phyloP scores from a whole-genome alignment of 2,329 filamentous ascomycete species.

The Arthrobotrys sphaeroides region DNA sequence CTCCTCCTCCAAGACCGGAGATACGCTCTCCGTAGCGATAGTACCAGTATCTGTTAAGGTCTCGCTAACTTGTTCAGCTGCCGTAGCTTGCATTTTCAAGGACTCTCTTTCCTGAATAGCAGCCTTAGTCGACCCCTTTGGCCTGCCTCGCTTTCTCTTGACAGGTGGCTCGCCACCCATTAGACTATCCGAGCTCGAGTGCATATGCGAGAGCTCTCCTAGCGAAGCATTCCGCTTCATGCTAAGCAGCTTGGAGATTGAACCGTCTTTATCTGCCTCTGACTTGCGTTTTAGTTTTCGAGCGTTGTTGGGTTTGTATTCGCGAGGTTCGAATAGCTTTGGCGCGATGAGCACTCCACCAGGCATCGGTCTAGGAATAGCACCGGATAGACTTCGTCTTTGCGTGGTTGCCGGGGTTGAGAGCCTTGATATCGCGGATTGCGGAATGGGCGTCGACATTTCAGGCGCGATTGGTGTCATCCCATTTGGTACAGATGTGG shows the following conservation, averaged over 20 bases:
- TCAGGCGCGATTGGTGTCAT: conserved; percentile 29
- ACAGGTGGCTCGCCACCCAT: conserved; percentile 46
- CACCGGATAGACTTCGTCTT: conserved; percentile 49
- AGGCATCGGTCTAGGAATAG: conserved; percentile 30
- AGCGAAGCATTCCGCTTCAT: conserved; percentile 45
- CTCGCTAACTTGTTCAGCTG: conserved; percentile 51
- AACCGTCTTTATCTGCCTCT: conserved; percentile 49
- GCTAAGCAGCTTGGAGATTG: conserved; percentile 27
- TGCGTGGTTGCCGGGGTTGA: conserved; percentile 29
- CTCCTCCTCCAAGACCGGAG: conserved; percentile 47
- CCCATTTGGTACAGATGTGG: conserved; percentile 25
- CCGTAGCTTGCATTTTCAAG: conserved; percentile 50
- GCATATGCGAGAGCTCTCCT: conserved; percentile 36
- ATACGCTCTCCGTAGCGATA: conserved; percentile 44
- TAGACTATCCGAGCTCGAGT: conserved; percentile 14
- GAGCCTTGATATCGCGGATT: conserved; percentile 17
- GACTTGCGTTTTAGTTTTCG: conserved; percentile 52
- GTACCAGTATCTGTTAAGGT: conserved; percentile 41
- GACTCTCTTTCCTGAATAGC: conserved; percentile 53
- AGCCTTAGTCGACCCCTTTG: conserved; percentile 52
- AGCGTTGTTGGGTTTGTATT: conserved; percentile 47
- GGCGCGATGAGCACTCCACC: conserved; percentile 37
- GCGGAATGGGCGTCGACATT: conserved; percentile 23
- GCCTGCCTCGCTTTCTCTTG: conserved; percentile 46
- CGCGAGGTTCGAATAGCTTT: conserved; percentile 51